Conservation (phyloP, 441 rosid species). For the Mallotus repandus region DNA sequence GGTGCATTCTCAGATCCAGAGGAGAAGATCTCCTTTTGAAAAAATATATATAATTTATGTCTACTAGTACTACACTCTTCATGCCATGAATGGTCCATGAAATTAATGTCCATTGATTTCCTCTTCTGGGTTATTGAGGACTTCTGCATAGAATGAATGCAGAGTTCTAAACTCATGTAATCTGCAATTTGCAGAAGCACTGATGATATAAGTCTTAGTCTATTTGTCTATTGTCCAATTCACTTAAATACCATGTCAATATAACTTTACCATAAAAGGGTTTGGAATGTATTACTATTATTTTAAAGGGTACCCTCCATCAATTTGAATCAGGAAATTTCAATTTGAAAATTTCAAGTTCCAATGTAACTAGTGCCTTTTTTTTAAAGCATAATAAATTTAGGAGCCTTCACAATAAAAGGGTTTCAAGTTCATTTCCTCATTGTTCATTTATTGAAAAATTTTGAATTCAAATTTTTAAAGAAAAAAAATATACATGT, state of each 20-base stretch:
- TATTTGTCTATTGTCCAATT: neutral
- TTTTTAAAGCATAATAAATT: no score
- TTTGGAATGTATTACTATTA: neutral
- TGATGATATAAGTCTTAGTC: neutral
- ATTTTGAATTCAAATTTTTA: no score
- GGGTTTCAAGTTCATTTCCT: no score
- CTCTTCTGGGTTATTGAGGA: slow-evolving; percentile 1
- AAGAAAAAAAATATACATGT: no score
- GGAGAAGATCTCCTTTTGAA: neutral
- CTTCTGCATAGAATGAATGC: neutral
- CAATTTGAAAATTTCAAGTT: neutral
- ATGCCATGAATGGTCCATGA: neutral
- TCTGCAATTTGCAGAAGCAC: neutral
- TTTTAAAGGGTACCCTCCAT: neutral
- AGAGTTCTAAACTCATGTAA: slow-evolving; percentile 12
- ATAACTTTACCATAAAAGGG: neutral
- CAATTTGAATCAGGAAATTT: neutral
- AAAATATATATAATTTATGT: neutral
- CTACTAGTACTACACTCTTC: neutral
- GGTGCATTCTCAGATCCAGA: neutral
- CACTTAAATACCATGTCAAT: neutral
- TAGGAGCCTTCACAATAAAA: no score
- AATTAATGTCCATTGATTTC: slow-evolving; percentile 1
- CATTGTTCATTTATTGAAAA: no score
- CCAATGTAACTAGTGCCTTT: neutral